phyloP scores from a whole-genome alignment of 2,329 filamentous ascomycete genomes.

The Orbilia brochopaga region DNA sequence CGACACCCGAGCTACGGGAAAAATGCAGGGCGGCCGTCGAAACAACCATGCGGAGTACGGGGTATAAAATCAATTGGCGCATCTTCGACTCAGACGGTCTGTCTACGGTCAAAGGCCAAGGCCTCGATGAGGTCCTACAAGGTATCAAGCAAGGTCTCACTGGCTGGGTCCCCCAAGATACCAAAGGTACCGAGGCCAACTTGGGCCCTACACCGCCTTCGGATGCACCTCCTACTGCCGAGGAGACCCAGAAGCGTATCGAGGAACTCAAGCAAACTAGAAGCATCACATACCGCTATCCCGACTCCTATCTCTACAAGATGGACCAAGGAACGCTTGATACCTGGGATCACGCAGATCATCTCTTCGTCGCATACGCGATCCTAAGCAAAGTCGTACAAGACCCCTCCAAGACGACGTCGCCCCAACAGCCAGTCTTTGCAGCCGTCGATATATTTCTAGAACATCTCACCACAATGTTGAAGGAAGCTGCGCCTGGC shows the following conservation, averaged over 20 bases:
- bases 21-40: conserved; percentile 10
- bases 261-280: conserved; percentile 15
- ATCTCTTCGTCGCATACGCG: conserved; percentile 57
- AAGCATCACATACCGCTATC: conserved; percentile 10
- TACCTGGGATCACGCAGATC: conserved; percentile 57
- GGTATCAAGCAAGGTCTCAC: conserved; percentile 51
- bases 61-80: conserved; percentile 11
- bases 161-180: conserved; percentile 48
- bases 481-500: conserved; percentile 54
- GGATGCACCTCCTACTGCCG: conserved; percentile 16
- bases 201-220: conserved; percentile 6
- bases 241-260: conserved; percentile 22
- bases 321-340: conserved; percentile 55
- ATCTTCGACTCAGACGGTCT: conserved; percentile 32
- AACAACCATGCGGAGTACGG: neutral
- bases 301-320: conserved; percentile 54
- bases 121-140: conserved; percentile 32
- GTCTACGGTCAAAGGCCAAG: conserved; percentile 8
- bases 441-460: conserved; percentile 56
- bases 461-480: conserved; percentile 53
- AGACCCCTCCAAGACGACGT: conserved; percentile 28
- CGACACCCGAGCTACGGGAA: conserved; percentile 24
- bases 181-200: conserved; percentile 8
- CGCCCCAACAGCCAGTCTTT: conserved; percentile 52
- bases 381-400: conserved; percentile 55